These are phyloP conservation scores for Euphrasia arctica DNA, from an alignment of 305 asterid species.

Conservation along the genomic window DNA sequence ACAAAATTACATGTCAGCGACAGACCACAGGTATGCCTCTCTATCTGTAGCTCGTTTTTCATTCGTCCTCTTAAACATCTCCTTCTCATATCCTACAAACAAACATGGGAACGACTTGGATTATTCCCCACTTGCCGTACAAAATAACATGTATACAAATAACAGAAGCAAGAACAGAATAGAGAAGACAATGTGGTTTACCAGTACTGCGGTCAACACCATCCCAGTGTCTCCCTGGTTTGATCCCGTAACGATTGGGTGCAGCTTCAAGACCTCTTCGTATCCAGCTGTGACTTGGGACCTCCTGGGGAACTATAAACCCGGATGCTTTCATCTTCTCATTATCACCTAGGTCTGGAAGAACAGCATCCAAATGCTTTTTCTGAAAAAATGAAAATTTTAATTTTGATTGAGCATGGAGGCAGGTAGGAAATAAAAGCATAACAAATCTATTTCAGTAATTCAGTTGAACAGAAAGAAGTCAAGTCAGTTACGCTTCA, in stretches of 20 bases:
- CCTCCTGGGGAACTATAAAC: constrained; percentile 72
- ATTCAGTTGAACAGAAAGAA: background rate
- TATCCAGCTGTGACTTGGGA: constrained; percentile 84
- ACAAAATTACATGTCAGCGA: constrained; percentile 59
- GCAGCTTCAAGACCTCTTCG: constrained; percentile 67
- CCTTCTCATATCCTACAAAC: constrained; percentile 64
- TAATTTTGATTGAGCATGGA: constrained; percentile 10
- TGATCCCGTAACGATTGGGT: constrained; percentile 80
- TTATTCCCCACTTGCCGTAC: background rate
- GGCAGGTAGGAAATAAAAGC: constrained; percentile 6
- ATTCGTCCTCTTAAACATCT: constrained; percentile 52
- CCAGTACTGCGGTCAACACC: constrained; percentile 88
- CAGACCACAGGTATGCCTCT: constrained; percentile 86
- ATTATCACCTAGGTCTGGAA: constrained; percentile 61
- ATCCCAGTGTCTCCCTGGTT: constrained; percentile 93
- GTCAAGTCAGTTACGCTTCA: background rate
- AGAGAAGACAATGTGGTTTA: constrained; percentile 22
- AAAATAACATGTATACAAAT: background rate
- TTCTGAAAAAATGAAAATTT: constrained; percentile 38
- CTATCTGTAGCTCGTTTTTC: constrained; percentile 68
- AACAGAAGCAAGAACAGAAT: background rate
- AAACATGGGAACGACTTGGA: constrained; percentile 18
- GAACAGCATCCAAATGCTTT: constrained; percentile 47
- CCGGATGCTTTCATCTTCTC: constrained; percentile 89
- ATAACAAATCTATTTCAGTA: constrained; percentile 1